phyloP scores from a whole-genome alignment of 305 asterid species.

The Coffea humblotiana region DNA sequence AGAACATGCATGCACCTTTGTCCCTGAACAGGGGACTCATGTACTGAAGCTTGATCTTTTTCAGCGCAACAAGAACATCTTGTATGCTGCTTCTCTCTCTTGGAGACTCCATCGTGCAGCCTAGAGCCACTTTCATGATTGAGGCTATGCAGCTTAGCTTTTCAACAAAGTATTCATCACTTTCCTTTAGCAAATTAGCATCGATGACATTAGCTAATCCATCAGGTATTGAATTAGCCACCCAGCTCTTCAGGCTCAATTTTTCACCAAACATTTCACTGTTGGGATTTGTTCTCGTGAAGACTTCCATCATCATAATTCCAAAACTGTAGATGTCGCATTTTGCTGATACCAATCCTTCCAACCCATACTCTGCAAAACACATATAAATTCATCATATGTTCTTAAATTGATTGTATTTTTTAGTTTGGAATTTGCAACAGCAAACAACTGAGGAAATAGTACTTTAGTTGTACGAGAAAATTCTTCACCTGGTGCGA shows the following conservation, averaged over 20 bases:
- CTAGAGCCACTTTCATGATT: not conserved
- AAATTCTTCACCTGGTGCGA: conserved; percentile 7
- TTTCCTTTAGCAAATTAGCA: not conserved
- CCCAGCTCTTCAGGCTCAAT: conserved; percentile 4
- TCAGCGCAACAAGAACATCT: not conserved
- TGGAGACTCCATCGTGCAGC: not conserved
- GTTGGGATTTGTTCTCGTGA: not conserved
- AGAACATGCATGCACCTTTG: no score
- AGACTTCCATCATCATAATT: conserved; percentile 6
- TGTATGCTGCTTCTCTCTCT: not conserved
- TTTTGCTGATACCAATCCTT: not conserved
- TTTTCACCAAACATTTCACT: conserved; percentile 4
- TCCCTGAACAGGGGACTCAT: no score
- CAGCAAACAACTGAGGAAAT: not conserved
- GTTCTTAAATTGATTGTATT: no score
- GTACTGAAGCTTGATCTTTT: not conserved
- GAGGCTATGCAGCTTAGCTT: not conserved
- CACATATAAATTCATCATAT: no score
- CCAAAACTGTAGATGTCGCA: conserved; percentile 2
- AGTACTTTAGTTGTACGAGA: fast-evolving
- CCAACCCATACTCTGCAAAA: not conserved
- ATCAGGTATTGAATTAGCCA: not conserved
- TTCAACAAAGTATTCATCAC: not conserved
- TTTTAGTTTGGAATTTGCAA: not conserved
- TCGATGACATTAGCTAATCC: not conserved